Base-by-base conservation (phyloP, 2,329 filamentous ascomycete genomes). In the Fusarium sp. region DNA sequence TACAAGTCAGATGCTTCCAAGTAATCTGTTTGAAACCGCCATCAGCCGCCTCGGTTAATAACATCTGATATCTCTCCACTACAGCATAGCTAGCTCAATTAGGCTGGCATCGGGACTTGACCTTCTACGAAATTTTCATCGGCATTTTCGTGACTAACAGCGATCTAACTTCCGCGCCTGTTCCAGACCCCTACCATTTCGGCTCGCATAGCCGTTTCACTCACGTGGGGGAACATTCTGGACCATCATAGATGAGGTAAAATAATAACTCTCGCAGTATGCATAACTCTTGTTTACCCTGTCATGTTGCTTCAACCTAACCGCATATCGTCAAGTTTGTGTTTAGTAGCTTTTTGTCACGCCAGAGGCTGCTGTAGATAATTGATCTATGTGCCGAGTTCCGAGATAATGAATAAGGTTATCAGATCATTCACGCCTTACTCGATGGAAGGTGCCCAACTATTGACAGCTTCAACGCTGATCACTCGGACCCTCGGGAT, bases 261-360 rank as follows among this genome's bases (percentile, higher is more conserved):
- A 45, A 46, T 46, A 55, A 55, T 55, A 55, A 55, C 53, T 55
- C 53, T 55, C 38, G 9, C 17, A 55, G 29, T 55, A 55, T 56
- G 53, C 53, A 56, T 56, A 56, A 56, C 39, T 45, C 31, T 41
- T 14, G 2, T 14, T n/a, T 18, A 53, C 18, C 35, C 17, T 53
- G 49, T 17, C 17, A 41, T 5, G 4, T 5, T 15, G 10, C 14
- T 31, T 5, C 10, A 18, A 41, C 12, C 50, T 54, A 54, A 54
- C 50, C 25, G 3, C 2, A 22, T 35, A 31, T 17, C 5, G 17
- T 25, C 7, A 56, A 56, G 38, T 20, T 14, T 33, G 9, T 18
- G 29, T 3, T 33, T 55, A 55, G 52, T 10, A n/a, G 7, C 50
- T 15, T 45, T 45, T 25, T 25, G 4, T 56, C 53, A 45, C 12